Base-by-base conservation (phyloP, 1,284 basidiomycete genomes). In the Inonotus obliquus region DNA sequence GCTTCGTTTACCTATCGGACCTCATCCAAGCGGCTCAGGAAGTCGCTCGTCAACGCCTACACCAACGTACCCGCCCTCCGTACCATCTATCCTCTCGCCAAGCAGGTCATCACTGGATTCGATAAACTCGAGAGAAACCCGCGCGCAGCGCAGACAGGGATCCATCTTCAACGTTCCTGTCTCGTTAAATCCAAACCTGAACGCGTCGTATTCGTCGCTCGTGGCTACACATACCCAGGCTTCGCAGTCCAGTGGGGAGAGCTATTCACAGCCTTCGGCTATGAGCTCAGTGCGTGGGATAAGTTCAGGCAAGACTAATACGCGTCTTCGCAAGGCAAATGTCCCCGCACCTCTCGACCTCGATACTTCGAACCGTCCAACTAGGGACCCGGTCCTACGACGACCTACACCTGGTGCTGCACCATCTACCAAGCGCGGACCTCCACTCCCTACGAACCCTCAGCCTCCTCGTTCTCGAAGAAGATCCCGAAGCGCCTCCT, bases 331-430 rank as follows among this genome's bases (percentile, higher is more conserved):
- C 23, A 54, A 48, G 44, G 52, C 66, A 62, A 19, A 52, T 63
- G 25, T 66, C 70, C 29, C 68, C 70, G 0, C 73, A 69, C 52
- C 72, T 71, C 29, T 65, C 72, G 37, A 66, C 27, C 56, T 52
- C 23, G 51, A 60, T 21, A 27, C 23, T 59, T 59, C 48, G 47
- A 56, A 21, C 49, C 37, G 11, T 62, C 61, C 25, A 27, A 51
- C 62, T 61, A 23, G 56, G 32, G 27, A 37, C 51, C 35, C 23
- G 48, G 39, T 37, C 35, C 14, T n/a, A 51, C 19, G 67, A 57
- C 21, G 17, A 23, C 5, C 45, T 4, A 47, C 45, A 10, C 45
- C 45, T 5, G 38, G 38, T 3, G 13, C 38, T 39, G n/a, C 38
- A 39, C 38, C 21, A 44, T 53, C 37, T 63, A 63, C 19, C 61